phyloP scores from a whole-genome alignment of 1,139 yeast species.

The Lodderomyces theae region DNA sequence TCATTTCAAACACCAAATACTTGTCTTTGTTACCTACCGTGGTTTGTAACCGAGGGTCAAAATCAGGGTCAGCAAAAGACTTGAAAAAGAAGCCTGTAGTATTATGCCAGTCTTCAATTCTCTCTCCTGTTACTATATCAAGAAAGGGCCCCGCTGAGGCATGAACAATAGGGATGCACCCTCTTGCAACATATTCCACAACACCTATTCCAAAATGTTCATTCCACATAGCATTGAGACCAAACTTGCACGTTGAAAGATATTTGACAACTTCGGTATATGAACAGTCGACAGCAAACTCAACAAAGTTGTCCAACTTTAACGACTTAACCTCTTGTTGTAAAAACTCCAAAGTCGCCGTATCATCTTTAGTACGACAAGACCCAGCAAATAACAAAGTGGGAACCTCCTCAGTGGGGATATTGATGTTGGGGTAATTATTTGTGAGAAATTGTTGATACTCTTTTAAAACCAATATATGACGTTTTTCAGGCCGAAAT shows the following conservation, averaged over 20 bases:
- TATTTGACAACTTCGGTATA: constrained; percentile 58
- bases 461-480: constrained; percentile 61
- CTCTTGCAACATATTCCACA: constrained; percentile 88
- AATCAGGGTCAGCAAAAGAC: constrained; percentile 56
- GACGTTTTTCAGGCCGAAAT: constrained; percentile 94
- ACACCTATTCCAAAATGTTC: constrained; percentile 99
- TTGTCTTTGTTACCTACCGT: constrained; percentile 12
- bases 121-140: constrained; percentile 60
- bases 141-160: constrained; percentile 89
- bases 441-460: constrained; percentile 50
- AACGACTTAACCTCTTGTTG: constrained; percentile 45
- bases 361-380: constrained; percentile 70
- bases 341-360: constrained; percentile 53
- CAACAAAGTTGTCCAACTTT: constrained; percentile 48
- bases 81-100: constrained; percentile 76
- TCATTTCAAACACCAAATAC: constrained; percentile 18
- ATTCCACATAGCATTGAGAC: constrained; percentile 98
- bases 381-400: constrained; percentile 79
- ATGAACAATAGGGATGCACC: constrained; percentile 85
- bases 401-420: constrained; percentile 30
- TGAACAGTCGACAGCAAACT: constrained; percentile 74
- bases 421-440: constrained; percentile 12
- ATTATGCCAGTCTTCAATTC: constrained; percentile 29
- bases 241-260: constrained; percentile 63
- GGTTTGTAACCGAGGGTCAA: constrained; percentile 34